Conservation (phyloP, 805 yeast species). For the Yamadazyma endophytica region DNA sequence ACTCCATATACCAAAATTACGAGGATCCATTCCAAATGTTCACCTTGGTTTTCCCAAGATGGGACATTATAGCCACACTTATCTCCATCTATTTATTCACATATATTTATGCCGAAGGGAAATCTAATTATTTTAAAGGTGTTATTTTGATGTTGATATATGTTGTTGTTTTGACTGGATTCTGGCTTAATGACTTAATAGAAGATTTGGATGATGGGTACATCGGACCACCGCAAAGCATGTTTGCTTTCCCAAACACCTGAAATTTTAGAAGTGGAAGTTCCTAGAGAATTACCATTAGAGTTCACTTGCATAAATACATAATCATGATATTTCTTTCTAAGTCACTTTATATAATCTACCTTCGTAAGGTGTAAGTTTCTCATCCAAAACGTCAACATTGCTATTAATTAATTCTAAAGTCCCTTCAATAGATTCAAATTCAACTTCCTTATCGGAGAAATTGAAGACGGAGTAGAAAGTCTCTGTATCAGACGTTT, state of each 20-base stretch:
- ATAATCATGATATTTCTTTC: too few species aligned
- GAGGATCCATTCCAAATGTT: conserved; percentile 49
- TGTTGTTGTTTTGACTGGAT: conserved; percentile 71
- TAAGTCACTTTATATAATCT: conserved; percentile 26
- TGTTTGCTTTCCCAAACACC: too few species aligned
- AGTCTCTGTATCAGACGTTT: conserved; percentile 24
- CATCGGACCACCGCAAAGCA: conserved; percentile 3
- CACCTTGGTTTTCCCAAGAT: conserved; percentile 85
- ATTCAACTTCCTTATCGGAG: conserved; percentile 27
- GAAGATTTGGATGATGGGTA: conserved; percentile 29
- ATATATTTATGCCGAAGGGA: conserved; percentile 94
- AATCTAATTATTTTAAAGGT: conserved; percentile 94
- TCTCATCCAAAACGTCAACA: conserved; percentile 16
- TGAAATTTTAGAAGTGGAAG: not conserved
- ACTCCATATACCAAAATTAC: conserved; percentile 51
- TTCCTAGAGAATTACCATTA: not conserved
- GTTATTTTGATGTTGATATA: conserved; percentile 79
- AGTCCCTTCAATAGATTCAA: conserved; percentile 25
- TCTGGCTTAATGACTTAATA: conserved; percentile 55
- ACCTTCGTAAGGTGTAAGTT: conserved; percentile 42
- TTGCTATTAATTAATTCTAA: conserved; percentile 28
- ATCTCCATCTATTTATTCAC: conserved; percentile 86
- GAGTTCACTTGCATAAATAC: not conserved
- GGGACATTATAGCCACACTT: conserved; percentile 88
- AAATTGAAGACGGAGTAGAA: conserved; percentile 43